These are phyloP conservation scores for Fusarium denticulatum DNA, from an alignment of 2,329 filamentous ascomycete genomes.

Conservation along the genomic window DNA sequence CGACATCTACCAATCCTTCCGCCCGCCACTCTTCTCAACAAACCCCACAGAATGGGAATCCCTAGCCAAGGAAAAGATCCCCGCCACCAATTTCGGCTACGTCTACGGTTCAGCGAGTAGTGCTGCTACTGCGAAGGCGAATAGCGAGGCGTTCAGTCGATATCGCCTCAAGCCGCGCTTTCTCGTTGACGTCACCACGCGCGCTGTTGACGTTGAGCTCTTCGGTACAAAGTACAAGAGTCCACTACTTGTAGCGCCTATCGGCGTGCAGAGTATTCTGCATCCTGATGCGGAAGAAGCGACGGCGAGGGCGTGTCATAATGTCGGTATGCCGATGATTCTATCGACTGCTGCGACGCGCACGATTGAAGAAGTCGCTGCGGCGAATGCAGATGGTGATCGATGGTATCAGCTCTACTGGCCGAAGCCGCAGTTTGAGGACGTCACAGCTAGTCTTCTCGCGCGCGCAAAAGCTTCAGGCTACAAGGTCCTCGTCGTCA, in stretches of 20 bases:
- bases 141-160: slow-evolving; percentile 65
- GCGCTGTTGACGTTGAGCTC: slow-evolving; percentile 61
- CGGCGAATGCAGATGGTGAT: slow-evolving; percentile 64
- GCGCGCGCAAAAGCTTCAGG: slow-evolving; percentile 68
- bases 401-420: slow-evolving; percentile 83
- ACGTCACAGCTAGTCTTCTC: slow-evolving; percentile 72
- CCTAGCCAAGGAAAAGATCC: slow-evolving; percentile 28
- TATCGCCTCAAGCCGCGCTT: slow-evolving; percentile 64
- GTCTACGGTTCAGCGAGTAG: slow-evolving; percentile 71
- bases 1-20: slow-evolving; percentile 40
- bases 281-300: slow-evolving; percentile 73
- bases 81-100: slow-evolving; percentile 61
- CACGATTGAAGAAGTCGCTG: slow-evolving; percentile 73
- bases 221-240: slow-evolving; percentile 61
- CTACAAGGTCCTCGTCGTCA: slow-evolving; percentile 74
- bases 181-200: slow-evolving; percentile 54
- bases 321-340: slow-evolving; percentile 71
- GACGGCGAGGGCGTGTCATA: slow-evolving; percentile 68
- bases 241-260: slow-evolving; percentile 68
- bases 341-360: slow-evolving; percentile 72
- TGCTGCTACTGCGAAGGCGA: slow-evolving; percentile 68
- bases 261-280: slow-evolving; percentile 75
- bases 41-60: slow-evolving; percentile 37
- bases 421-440: slow-evolving; percentile 66
- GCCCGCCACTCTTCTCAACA: slow-evolving; percentile 33